phyloP scores from a whole-genome alignment of 2,329 filamentous ascomycete genomes.

The Botrytis aclada region DNA sequence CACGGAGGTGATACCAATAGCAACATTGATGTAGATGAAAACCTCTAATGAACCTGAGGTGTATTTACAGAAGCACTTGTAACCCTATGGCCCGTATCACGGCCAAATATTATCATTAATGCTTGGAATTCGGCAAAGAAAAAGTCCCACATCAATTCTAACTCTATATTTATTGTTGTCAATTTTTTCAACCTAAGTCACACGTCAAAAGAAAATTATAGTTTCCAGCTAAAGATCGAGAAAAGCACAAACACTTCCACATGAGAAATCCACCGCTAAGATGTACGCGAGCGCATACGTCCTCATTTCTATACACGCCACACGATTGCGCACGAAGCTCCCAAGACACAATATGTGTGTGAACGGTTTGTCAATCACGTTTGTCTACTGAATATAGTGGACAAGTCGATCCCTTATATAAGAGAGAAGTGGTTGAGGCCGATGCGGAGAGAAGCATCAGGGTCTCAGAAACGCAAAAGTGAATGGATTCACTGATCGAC shows the following conservation, averaged over 20 bases:
- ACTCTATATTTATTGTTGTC: not conserved
- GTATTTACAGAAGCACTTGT: rapidly evolving
- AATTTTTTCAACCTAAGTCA: rapidly evolving
- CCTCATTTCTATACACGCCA: not conserved
- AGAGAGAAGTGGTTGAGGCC: rapidly evolving
- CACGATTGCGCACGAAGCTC: not conserved
- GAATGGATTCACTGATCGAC: not conserved
- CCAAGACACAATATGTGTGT: not conserved
- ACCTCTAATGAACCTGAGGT: not conserved
- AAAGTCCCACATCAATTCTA: not conserved
- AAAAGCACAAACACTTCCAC: not conserved
- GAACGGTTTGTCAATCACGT: not conserved
- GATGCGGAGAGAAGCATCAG: rapidly evolving
- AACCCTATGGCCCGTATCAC: rapidly evolving
- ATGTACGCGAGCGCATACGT: too few species aligned
- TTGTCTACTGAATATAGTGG: rapidly evolving
- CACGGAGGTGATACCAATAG: too few species aligned
- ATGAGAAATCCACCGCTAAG: too few species aligned
- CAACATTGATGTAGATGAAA: not conserved
- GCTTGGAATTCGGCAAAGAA: not conserved
- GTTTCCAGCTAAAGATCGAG: rapidly evolving
- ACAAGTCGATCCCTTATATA: rapidly evolving
- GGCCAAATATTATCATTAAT: not conserved
- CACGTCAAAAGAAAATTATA: rapidly evolving
- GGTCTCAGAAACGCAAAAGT: not conserved